phyloP scores from a whole-genome alignment of 2,329 filamentous ascomycete genomes.

The Celoporthe dispersa region DNA sequence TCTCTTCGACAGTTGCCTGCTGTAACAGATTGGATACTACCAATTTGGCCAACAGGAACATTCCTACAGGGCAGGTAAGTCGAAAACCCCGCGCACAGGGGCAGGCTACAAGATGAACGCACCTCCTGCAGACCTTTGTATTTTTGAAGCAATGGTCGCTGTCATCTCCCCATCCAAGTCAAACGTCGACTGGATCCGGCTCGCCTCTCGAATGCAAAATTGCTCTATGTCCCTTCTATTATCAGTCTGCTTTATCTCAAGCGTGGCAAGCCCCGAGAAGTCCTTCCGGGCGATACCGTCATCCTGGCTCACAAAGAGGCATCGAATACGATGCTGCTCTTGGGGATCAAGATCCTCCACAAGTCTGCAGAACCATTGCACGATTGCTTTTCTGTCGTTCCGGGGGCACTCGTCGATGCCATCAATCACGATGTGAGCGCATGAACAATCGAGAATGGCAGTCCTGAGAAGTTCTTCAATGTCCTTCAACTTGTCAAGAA shows the following conservation, averaged over 20 bases:
- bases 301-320: constrained; percentile 44
- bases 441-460: constrained; percentile 35
- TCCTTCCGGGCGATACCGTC: constrained; percentile 38
- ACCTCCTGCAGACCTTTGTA: constrained; percentile 12
- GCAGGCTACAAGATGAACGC: not conserved
- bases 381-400: constrained; percentile 39
- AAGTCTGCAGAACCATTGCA: constrained; percentile 35
- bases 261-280: constrained; percentile 32
- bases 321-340: constrained; percentile 32
- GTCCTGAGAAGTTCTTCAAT: constrained; percentile 39
- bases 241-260: constrained; percentile 32
- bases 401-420: constrained; percentile 47
- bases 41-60: constrained; percentile 12
- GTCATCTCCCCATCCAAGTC: not conserved
- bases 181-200: constrained; percentile 2
- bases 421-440: constrained; percentile 44
- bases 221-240: constrained; percentile 4
- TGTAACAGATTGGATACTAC: constrained; percentile 3
- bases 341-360: constrained; percentile 9
- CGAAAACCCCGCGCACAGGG: too few species aligned
- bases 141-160: not conserved
- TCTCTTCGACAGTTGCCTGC: constrained; percentile 18
- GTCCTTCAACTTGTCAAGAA: constrained; percentile 34
- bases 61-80: not conserved
- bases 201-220: not conserved